Base-by-base conservation (phyloP, 306 rosid species). In the Cucumis melo region DNA sequence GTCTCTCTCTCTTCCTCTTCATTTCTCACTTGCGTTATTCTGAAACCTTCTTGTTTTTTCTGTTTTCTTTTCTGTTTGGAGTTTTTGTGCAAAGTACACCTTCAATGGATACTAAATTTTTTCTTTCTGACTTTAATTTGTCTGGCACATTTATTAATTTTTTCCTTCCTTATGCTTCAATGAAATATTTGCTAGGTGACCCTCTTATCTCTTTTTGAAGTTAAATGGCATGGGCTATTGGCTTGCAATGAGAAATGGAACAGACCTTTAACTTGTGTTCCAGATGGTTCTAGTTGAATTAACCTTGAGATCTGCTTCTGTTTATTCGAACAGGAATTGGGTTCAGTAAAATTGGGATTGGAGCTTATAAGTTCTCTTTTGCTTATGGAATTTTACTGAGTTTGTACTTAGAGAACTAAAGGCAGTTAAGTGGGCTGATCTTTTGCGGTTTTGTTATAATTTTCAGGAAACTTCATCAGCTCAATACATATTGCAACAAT, bases 401-500 rank as follows among this genome's bases (percentile, higher is more conserved):
- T 51, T 73, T 73, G 77, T 73, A 10, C 0, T 42, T 70, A 7
- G 15, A 42, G 54, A 44, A 23, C 20, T 21, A 12, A n/a, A 53
- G 41, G 38, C 46, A 23, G 27, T 73, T 16, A 73, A 53, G 63
- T 32, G 61, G 10, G 27, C 41, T 61, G 32, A 59, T 44, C n/a
- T 62, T 46, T n/a, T 23, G 13, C 48, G 44, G 58, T n/a, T 46
- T 66, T 46, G 59, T 32, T 17, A 8, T 7, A 51, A 17, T 80
- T 67, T 82, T 80, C 86, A 95, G 99, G 99, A 95, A 85, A 85
- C 98, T 55, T 95, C 99, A 39, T 92, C 99, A 79, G 99, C 99
- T 7, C 99, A 95, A 86, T 95, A 95, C 83, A 95, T 92, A 86
- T 79, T 95, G 92, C 99, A 95, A 78, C 99, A 95, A 83, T 95